phyloP scores from a whole-genome alignment of 305 asterid genomes.

The Plantago coronopus region DNA sequence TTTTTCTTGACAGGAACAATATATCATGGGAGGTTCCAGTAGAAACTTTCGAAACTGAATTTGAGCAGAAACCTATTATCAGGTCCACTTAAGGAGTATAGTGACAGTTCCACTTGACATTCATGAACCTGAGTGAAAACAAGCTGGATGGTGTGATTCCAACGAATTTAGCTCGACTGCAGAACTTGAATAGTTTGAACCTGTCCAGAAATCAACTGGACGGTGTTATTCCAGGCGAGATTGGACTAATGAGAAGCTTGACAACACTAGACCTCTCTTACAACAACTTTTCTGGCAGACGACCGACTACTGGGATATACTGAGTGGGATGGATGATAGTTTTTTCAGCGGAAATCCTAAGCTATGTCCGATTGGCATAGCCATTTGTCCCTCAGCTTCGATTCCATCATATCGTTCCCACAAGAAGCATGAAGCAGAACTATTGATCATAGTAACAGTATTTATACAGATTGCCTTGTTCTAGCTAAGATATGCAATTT shows the following conservation, averaged over 20 bases:
- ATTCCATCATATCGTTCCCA: conserved; percentile 8
- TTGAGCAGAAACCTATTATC: conserved; percentile 52
- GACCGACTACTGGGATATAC: conserved; percentile 51
- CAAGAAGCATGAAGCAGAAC: conserved; percentile 25
- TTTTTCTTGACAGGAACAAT: conserved; percentile 55
- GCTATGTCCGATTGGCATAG: conserved; percentile 44
- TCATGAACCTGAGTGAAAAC: conserved; percentile 64
- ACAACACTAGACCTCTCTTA: conserved; percentile 69
- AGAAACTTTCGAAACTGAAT: conserved; percentile 48
- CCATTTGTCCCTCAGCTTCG: conserved; percentile 36
- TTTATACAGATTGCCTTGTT: conserved; percentile 23
- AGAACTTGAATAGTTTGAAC: conserved; percentile 58
- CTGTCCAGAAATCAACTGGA: conserved; percentile 56
- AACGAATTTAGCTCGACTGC: conserved; percentile 31
- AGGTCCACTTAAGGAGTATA: conserved; percentile 50
- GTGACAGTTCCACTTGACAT: conserved; percentile 37
- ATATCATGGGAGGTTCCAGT: conserved; percentile 58
- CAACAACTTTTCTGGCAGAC: conserved; percentile 60
- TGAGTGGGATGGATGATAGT: conserved; percentile 39
- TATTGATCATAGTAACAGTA: conserved; percentile 25
- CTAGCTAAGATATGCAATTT: no score
- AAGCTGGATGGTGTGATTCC: conserved; percentile 49
- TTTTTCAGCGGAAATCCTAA: conserved; percentile 64
- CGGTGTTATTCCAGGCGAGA: conserved; percentile 58
- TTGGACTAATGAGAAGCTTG: conserved; percentile 62